Evolutionary conservation across 495 filamentous ascomycete genomes (phyloP).

Genomic region (Astrocystis sublimbata): DNA sequence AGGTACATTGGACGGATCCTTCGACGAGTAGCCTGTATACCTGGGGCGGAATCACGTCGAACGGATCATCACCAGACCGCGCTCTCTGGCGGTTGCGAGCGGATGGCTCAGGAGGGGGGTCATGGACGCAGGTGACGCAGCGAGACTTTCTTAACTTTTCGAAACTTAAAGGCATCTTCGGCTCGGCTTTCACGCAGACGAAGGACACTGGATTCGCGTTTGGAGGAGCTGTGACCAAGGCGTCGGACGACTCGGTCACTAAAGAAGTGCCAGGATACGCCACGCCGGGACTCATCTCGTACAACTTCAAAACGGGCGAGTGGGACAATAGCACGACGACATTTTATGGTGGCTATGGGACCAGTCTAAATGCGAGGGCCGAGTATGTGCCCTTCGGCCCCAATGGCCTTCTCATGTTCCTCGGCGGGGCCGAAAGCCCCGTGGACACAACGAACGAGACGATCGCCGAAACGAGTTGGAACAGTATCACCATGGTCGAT

Average conservation of each 20-base stretch:
- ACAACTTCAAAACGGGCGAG: constrained; percentile 36
- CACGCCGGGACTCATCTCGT: constrained; percentile 33
- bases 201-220: constrained; percentile 28
- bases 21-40: constrained; percentile 32
- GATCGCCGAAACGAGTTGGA: constrained; percentile 24
- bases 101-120: constrained; percentile 38
- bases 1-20: constrained; percentile 32
- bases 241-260: constrained; percentile 27
- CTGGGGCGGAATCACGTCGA: constrained; percentile 35
- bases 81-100: constrained; percentile 37
- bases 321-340: constrained; percentile 33
- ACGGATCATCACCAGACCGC: constrained; percentile 19
- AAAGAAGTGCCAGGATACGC: constrained; percentile 27
- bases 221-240: constrained; percentile 30
- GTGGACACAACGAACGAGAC: constrained; percentile 22
- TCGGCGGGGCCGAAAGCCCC: constrained; percentile 34
- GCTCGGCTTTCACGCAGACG: constrained; percentile 25
- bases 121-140: constrained; percentile 34
- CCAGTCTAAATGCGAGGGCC: constrained; percentile 30
- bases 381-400: constrained; percentile 39
- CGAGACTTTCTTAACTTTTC: constrained; percentile 28
- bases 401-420: constrained; percentile 37
- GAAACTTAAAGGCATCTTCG: constrained; percentile 20
- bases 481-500: constrained; percentile 38
- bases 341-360: constrained; percentile 30